Conservation (phyloP, 768 basidiomycete species). For the Panaeolus papilionaceus region DNA sequence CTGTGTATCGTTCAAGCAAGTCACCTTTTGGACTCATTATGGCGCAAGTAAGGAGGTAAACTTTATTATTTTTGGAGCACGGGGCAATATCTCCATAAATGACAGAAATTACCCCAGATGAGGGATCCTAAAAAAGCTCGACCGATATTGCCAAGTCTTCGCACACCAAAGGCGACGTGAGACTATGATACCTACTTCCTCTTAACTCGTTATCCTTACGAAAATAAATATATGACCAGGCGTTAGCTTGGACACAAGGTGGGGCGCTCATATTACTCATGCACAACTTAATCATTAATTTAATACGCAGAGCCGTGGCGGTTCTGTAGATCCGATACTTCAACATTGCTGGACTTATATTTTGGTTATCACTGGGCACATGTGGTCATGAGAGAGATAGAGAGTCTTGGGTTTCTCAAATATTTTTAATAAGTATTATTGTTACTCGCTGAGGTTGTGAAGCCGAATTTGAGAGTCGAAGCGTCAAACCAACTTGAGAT, state of each 20-base stretch:
- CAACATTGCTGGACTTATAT: neutral
- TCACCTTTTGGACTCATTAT: neutral
- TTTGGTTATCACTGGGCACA: too few species aligned
- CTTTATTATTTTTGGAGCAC: neutral
- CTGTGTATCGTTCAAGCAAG: neutral
- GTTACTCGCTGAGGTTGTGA: too few species aligned
- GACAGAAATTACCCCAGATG: constrained; percentile 6
- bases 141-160: constrained; percentile 15
- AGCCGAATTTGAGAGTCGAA: too few species aligned
- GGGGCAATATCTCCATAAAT: constrained; percentile 9
- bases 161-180: constrained; percentile 22
- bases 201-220: neutral
- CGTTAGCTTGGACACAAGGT: neutral
- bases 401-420: too few species aligned
- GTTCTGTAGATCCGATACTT: neutral
- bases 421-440: too few species aligned
- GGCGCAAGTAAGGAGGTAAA: neutral
- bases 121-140: neutral
- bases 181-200: neutral
- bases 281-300: neutral
- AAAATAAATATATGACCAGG: neutral
- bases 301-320: neutral
- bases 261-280: neutral
- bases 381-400: too few species aligned
- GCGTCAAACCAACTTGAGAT: too few species aligned